Percentiles rank a stretch among this genome's conserved stretches.
Evolutionary conservation across 2,329 filamentous ascomycete species (phyloP).

Genomic region (Colletotrichum liriopes): DNA sequence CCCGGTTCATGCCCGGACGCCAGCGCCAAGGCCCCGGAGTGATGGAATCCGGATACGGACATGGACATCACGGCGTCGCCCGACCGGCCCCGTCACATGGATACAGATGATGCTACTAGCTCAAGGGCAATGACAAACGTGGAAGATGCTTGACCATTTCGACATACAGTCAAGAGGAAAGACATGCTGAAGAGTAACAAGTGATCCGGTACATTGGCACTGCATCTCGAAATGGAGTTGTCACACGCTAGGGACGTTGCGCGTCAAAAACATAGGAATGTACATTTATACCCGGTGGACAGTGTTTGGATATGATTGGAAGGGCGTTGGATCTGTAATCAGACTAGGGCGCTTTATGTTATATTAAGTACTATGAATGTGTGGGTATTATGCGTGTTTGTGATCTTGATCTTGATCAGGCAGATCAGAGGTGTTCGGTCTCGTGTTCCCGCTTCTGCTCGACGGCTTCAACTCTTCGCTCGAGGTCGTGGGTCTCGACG

Average conservation of each 20-base stretch:
- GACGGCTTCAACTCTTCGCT: conserved; percentile 71
- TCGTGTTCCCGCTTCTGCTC: conserved; percentile 62
- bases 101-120: neutral
- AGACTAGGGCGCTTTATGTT: conserved; percentile 3
- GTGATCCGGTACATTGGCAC: neutral
- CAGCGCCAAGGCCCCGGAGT: conserved; percentile 28
- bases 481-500: conserved; percentile 65
- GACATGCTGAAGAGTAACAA: neutral
- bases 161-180: neutral
- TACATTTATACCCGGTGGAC: conserved; percentile 1
- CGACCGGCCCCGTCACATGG: conserved; percentile 25
- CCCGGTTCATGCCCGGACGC: conserved; percentile 20
- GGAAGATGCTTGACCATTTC: neutral
- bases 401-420: neutral
- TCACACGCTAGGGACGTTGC: neutral
- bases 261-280: neutral
- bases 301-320: neutral
- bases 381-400: conserved; percentile 7
- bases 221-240: neutral
- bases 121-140: too few species aligned
- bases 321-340: neutral
- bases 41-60: conserved; percentile 37
- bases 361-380: conserved; percentile 26
- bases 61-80: conserved; percentile 22
- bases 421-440: conserved; percentile 28